A percentile compares a stretch with the other conserved stretches of the same genome.
Conservation (phyloP, 306 rosid species). For the Pterocarpus santalinus region DNA sequence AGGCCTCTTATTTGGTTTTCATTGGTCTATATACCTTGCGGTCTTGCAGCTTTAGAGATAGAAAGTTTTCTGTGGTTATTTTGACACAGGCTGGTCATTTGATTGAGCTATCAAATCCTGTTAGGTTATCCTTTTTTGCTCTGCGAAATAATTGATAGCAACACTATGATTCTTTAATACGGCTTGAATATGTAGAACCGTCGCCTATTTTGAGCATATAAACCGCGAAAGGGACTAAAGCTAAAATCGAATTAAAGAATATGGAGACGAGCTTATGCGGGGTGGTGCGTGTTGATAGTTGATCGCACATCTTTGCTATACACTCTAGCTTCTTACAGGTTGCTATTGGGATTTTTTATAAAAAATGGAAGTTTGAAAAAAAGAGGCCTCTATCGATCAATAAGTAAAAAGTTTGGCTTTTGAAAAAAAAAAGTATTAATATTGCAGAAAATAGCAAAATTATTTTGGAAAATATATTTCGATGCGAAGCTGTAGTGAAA, state of each 20-base stretch:
- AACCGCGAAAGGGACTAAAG: not conserved
- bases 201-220: constrained; percentile 4
- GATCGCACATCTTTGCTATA: not conserved
- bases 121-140: constrained; percentile 47
- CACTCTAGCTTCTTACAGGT: not conserved
- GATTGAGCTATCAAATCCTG: constrained; percentile 52
- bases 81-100: constrained; percentile 56
- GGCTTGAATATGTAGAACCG: constrained; percentile 38
- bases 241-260: not conserved
- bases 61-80: constrained; percentile 52
- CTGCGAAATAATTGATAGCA: constrained; percentile 71
- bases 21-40: constrained; percentile 51
- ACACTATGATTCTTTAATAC: constrained; percentile 55
- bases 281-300: not conserved
- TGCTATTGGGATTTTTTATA: not conserved
- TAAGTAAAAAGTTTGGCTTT: too few relatives aligned
- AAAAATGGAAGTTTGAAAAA: too few relatives aligned
- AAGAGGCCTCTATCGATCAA: not conserved
- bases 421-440: too few relatives aligned
- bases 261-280: not conserved
- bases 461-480: too few relatives aligned
- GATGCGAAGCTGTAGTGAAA: too few relatives aligned
- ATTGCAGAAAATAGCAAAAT: too few relatives aligned
- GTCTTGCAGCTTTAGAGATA: constrained; percentile 58
- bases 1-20: constrained; percentile 57